Evolutionary conservation across 257 asterid genomes (phyloP).

Genomic region (Ocimum tenuiflorum): DNA sequence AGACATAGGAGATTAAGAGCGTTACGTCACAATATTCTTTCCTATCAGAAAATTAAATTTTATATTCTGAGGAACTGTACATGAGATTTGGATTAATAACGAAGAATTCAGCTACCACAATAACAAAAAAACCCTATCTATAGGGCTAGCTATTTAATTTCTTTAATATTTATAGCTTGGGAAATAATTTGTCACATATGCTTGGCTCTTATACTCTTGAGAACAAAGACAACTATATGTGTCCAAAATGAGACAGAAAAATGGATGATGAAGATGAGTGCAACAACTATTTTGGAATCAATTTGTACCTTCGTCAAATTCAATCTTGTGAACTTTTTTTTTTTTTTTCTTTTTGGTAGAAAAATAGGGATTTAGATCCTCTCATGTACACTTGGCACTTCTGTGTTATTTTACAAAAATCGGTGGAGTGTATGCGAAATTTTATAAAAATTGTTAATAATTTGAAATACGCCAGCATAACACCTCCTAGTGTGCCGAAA

Average conservation of each 20-base stretch:
- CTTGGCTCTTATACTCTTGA: constrained; percentile 28
- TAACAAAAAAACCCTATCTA: not conserved
- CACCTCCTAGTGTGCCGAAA: no score
- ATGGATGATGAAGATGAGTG: constrained; percentile 22
- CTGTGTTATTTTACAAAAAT: no score
- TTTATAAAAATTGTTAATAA: no score
- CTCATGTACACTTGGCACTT: no score
- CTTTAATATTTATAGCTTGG: not conserved
- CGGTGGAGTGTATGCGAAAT: no score
- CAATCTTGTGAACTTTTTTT: constrained; percentile 13
- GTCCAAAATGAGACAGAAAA: constrained; percentile 30
- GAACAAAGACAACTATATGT: constrained; percentile 36
- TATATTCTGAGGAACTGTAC: not conserved
- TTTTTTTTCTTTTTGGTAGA: not conserved
- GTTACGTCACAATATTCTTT: constrained; percentile 29
- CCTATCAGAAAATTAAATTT: no score
- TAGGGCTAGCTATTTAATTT: not conserved
- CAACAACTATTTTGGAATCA: constrained; percentile 30
- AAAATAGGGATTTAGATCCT: no score
- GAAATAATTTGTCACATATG: constrained; percentile 33
- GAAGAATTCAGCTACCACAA: not conserved
- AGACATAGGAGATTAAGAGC: constrained; percentile 19
- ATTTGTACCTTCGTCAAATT: constrained; percentile 17
- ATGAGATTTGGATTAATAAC: not conserved
- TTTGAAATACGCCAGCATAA: no score